Evolutionary conservation across 2,329 filamentous ascomycete genomes (phyloP).

Genomic region (Alternaria arbusti): DNA sequence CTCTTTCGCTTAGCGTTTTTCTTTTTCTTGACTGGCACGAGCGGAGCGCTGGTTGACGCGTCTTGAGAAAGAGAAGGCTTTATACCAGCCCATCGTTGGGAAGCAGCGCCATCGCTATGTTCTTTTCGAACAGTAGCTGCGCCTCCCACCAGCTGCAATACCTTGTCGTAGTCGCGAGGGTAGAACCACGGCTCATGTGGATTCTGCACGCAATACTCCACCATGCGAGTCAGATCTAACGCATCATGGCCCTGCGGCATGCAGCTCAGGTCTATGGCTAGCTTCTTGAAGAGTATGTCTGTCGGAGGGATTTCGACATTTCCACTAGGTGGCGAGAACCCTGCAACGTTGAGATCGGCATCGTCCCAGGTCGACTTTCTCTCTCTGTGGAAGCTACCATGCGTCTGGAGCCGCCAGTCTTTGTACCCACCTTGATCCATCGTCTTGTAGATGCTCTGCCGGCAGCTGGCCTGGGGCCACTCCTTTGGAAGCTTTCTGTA

Average conservation of each 20-base stretch:
- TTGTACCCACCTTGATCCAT: conserved; percentile 26
- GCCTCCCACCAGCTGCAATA: conserved; percentile 18
- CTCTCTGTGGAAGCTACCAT: conserved; percentile 11
- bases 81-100: conserved; percentile 10
- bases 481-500: conserved; percentile 15
- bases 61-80: neutral
- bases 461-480: conserved; percentile 16
- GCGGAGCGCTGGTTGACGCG: no score
- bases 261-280: conserved; percentile 20
- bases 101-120: conserved; percentile 17
- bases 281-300: conserved; percentile 23
- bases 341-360: conserved; percentile 3
- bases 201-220: conserved; percentile 23
- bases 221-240: conserved; percentile 32
- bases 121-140: conserved; percentile 1
- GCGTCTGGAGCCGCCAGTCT: conserved; percentile 23
- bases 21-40: neutral
- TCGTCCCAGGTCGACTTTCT: conserved; percentile 14
- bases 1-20: neutral
- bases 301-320: neutral
- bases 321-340: conserved; percentile 2
- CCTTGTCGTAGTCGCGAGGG: conserved; percentile 24
- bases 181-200: conserved; percentile 25
- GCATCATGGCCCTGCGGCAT: conserved; percentile 27
- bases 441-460: conserved; percentile 18